A percentile compares a stretch with the other conserved stretches of the same genome.
Conservation (phyloP, 257 asterid genomes). For the Perilla frutescens region DNA sequence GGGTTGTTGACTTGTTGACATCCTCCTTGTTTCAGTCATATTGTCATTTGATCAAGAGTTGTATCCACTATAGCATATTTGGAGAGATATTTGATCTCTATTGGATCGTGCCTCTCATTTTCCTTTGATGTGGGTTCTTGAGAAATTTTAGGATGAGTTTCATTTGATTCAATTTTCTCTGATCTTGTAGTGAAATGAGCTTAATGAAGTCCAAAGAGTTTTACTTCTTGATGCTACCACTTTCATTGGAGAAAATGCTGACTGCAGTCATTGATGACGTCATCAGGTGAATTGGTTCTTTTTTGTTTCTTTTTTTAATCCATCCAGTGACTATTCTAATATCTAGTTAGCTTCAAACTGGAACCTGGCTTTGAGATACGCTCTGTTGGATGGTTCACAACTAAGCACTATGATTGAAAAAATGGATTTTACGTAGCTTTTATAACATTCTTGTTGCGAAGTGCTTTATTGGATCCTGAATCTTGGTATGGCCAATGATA, state of each 20-base stretch:
- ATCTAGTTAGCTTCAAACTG: not conserved
- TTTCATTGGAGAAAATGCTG: not conserved
- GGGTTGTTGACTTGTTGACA: not conserved
- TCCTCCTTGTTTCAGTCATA: not conserved
- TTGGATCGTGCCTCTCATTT: not conserved
- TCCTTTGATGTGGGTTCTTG: not conserved
- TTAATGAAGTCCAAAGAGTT: not conserved
- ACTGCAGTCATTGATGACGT: not conserved
- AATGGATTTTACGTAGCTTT: not conserved
- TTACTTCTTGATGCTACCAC: no score
- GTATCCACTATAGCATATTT: not conserved
- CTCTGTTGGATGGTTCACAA: not conserved
- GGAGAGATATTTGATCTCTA: not conserved
- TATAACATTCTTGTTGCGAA: not conserved
- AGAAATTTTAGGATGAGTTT: not conserved
- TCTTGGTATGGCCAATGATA: not conserved
- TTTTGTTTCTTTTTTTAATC: no score
- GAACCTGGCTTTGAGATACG: not conserved
- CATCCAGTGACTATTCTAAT: not conserved
- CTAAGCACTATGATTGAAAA: constrained; percentile 1
- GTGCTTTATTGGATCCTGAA: constrained; percentile 14
- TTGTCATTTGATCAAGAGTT: not conserved
- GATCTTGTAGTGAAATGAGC: not conserved
- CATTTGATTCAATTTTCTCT: not conserved
- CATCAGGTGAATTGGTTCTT: not conserved